Evolutionary conservation across 2,329 filamentous ascomycete species (phyloP).

Genomic region (Zymoseptoria passerinii): DNA sequence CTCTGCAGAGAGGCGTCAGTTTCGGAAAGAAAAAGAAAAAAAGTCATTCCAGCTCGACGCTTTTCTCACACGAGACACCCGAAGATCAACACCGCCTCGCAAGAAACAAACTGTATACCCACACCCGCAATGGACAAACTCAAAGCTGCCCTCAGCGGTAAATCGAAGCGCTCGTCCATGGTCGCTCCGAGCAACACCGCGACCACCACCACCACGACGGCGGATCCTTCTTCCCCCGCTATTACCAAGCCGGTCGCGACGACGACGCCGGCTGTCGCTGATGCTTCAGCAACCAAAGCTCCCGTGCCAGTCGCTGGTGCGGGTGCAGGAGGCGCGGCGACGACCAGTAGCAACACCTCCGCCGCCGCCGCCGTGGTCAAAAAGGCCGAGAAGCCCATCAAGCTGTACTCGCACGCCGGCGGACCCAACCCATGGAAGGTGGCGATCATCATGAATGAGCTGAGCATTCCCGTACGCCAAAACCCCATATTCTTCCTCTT

Average conservation of each 20-base stretch:
- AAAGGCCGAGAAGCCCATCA: constrained; percentile 19
- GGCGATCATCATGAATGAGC: constrained; percentile 1
- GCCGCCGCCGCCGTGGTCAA: not conserved
- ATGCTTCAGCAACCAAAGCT: not conserved
- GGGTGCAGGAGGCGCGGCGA: not conserved
- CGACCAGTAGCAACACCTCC: not conserved
- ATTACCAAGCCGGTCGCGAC: not conserved
- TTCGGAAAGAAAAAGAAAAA: no score
- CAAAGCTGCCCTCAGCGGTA: not conserved
- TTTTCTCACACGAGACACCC: not conserved
- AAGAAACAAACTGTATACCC: not conserved
- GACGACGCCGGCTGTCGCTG: not conserved
- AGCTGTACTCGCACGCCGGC: constrained; percentile 21
- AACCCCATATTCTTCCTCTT: constrained; percentile 21
- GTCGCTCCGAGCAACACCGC: not conserved
- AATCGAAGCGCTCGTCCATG: not conserved
- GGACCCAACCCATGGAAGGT: constrained; percentile 3
- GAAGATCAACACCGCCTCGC: not conserved
- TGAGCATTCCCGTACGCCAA: not conserved
- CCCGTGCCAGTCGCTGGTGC: not conserved
- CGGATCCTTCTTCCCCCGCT: not conserved
- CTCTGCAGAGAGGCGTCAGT: not conserved
- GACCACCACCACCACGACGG: not conserved
- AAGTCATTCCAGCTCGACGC: not conserved
- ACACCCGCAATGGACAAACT: constrained; percentile 7